phyloP scores from a whole-genome alignment of 306 rosid species.

The Lupinus albus region DNA sequence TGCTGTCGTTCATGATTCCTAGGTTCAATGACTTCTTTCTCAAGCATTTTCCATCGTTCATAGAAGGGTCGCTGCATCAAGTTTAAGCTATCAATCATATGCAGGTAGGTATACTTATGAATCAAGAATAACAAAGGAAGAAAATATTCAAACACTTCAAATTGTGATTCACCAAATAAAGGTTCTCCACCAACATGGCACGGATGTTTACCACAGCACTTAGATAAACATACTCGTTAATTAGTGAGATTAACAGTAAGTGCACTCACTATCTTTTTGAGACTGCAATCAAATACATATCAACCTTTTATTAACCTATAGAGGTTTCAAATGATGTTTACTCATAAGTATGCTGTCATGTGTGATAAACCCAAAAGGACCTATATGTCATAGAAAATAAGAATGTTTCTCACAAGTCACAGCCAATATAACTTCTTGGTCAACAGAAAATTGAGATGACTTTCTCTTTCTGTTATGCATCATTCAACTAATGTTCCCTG shows the following conservation, averaged over 20 bases:
- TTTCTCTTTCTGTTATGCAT: slow-evolving; percentile 20
- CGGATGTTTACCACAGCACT: slow-evolving; percentile 16
- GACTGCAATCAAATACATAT: slow-evolving; percentile 16
- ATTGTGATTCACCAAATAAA: background rate
- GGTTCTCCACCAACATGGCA: background rate
- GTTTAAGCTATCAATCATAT: slow-evolving; percentile 33
- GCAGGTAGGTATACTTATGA: slow-evolving; percentile 16
- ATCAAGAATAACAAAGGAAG: slow-evolving; percentile 11
- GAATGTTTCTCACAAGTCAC: slow-evolving; percentile 4
- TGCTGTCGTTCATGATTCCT: slow-evolving; percentile 85
- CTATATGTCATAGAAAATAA: background rate
- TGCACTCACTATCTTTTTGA: no score
- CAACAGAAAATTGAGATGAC: background rate
- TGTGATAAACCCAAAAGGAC: background rate
- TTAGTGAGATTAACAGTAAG: background rate
- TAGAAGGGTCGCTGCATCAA: slow-evolving; percentile 88
- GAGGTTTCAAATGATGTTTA: slow-evolving; percentile 18
- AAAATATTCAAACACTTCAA: slow-evolving; percentile 8
- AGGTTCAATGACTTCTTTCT: slow-evolving; percentile 96
- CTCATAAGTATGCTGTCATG: background rate
- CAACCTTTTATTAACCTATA: slow-evolving; percentile 14
- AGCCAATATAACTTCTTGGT: background rate
- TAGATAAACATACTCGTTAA: slow-evolving; percentile 3
- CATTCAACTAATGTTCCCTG: slow-evolving; percentile 3
- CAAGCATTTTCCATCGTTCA: slow-evolving; percentile 98